A percentile compares a stretch with the other conserved stretches of the same genome.
phyloP scores from a whole-genome alignment of 2,329 filamentous ascomycete genomes.

The Amylocarpus encephaloides region DNA sequence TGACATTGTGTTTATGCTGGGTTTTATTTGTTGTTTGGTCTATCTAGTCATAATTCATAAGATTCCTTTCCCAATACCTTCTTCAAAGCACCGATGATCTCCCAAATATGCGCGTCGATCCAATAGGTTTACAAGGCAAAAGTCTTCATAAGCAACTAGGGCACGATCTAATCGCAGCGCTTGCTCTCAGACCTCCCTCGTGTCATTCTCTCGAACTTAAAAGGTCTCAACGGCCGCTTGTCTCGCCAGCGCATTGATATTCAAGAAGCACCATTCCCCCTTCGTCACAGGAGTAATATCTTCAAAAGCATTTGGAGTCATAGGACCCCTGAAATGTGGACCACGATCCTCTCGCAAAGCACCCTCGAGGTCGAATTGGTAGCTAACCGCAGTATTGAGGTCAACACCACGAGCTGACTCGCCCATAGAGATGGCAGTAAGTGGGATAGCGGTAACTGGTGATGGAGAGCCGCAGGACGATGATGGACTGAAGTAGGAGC shows the following conservation, averaged over 20 bases:
- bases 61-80: too few relatives aligned
- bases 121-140: neutral
- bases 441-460: neutral
- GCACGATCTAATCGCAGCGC: slow-evolving; percentile 27
- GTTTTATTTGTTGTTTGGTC: neutral
- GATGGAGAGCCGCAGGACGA: neutral
- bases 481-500: slow-evolving; percentile 2
- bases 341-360: slow-evolving; percentile 21
- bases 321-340: slow-evolving; percentile 38
- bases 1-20: too few relatives aligned
- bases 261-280: slow-evolving; percentile 57
- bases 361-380: slow-evolving; percentile 7
- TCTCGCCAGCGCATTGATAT: slow-evolving; percentile 39
- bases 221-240: slow-evolving; percentile 48
- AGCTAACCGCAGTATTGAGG: slow-evolving; percentile 10
- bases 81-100: neutral
- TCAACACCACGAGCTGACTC: slow-evolving; percentile 19
- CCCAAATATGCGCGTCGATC: neutral
- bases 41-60: too few relatives aligned
- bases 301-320: slow-evolving; percentile 53
- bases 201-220: slow-evolving; percentile 21
- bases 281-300: slow-evolving; percentile 57
- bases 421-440: slow-evolving; percentile 1
- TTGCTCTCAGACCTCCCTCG: slow-evolving; percentile 24
- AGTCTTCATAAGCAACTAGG: too few relatives aligned